phyloP scores from a whole-genome alignment of 352 stramenopile species.

The Phytophthora gonapodyides region DNA sequence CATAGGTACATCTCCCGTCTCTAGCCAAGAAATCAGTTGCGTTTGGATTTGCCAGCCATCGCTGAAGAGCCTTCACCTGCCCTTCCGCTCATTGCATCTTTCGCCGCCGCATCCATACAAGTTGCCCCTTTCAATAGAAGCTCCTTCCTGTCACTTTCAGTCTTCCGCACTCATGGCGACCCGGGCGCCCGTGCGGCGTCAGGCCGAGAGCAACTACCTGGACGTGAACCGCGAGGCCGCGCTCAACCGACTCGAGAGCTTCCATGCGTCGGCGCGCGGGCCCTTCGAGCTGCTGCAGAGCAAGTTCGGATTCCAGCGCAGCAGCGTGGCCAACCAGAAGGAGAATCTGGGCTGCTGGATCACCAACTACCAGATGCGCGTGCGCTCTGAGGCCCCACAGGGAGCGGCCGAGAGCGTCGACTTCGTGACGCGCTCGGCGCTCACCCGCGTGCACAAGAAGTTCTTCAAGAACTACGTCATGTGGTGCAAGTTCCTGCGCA shows the following conservation, averaged over 20 bases:
- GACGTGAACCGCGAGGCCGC: slow-evolving; percentile 62
- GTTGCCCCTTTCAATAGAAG: neutral
- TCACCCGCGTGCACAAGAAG: slow-evolving; percentile 68
- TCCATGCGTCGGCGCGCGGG: slow-evolving; percentile 42
- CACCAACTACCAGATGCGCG: slow-evolving; percentile 81
- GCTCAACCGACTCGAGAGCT: slow-evolving; percentile 69
- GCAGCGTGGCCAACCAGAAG: slow-evolving; percentile 82
- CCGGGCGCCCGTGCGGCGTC: slow-evolving; percentile 46
- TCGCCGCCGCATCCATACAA: slow-evolving; percentile 1
- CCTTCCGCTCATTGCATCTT: slow-evolving; percentile 14
- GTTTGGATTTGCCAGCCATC: slow-evolving; percentile 18
- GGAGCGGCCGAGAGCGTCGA: slow-evolving; percentile 41
- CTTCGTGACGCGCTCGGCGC: slow-evolving; percentile 54
- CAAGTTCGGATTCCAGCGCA: slow-evolving; percentile 85
- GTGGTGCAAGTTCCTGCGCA: slow-evolving; percentile 95
- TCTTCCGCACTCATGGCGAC: slow-evolving; percentile 14
- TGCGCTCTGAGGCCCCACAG: slow-evolving; percentile 46
- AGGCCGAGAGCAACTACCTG: slow-evolving; percentile 82
- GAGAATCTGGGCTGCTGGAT: slow-evolving; percentile 87
- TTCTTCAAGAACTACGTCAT: slow-evolving; percentile 93
- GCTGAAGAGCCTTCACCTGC: neutral
- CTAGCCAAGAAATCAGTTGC: slow-evolving; percentile 26
- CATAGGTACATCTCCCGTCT: slow-evolving; percentile 27
- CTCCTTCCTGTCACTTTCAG: neutral
- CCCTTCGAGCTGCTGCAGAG: slow-evolving; percentile 78